Evolutionary conservation across 2,329 filamentous ascomycete species (phyloP).

Genomic region (Penicillium rolfsii): DNA sequence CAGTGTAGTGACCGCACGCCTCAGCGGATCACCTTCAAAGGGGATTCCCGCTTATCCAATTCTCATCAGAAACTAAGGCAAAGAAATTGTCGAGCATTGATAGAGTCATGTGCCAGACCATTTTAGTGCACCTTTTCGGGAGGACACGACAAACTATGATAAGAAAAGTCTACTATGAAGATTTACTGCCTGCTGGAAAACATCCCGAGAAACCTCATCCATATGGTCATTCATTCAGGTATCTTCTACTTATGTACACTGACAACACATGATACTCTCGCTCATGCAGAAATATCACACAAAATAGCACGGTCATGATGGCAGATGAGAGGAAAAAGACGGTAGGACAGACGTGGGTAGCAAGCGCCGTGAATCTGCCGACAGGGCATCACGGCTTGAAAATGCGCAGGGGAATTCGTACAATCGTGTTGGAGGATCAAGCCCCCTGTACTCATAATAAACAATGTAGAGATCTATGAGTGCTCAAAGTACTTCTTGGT

Average conservation of each 20-base stretch:
- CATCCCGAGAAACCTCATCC: conserved; percentile 6
- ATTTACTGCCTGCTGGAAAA: neutral
- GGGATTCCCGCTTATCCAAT: no score
- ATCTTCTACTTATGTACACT: conserved; percentile 33
- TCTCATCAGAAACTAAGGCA: no score
- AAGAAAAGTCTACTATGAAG: no score
- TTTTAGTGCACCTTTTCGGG: neutral
- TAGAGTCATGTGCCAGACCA: neutral
- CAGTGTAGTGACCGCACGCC: neutral
- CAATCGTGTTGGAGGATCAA: neutral
- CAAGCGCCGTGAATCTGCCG: conserved; percentile 1
- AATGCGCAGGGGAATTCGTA: neutral
- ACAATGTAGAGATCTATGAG: neutral
- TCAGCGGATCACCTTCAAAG: no score
- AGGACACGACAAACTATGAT: neutral
- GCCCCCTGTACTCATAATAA: neutral
- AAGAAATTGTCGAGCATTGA: neutral
- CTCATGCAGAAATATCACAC: conserved; percentile 27
- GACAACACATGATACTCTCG: conserved; percentile 16
- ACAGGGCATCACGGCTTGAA: neutral
- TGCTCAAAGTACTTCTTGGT: neutral
- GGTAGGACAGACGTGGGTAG: neutral
- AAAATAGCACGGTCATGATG: conserved; percentile 1
- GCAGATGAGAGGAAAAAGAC: conserved; percentile 3
- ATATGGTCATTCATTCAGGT: conserved; percentile 20